Percentiles rank a stretch among this genome's conserved stretches.
Conservation (phyloP, 352 stramenopile genomes). For the Globisporangium parvum region DNA sequence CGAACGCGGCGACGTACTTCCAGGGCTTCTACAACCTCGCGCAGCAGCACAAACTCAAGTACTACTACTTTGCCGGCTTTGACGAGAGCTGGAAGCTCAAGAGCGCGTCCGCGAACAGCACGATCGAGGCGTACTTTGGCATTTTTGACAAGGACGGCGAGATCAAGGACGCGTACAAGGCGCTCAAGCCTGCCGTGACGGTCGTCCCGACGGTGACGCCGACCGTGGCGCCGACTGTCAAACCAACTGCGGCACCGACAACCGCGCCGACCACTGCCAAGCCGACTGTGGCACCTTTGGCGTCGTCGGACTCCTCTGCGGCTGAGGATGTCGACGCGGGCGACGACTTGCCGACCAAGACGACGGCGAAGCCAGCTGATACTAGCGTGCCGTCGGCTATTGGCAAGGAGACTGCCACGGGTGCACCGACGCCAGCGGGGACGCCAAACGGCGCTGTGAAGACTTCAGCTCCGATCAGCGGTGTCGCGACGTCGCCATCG, state of each 20-base stretch:
- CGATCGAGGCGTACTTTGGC: conserved; percentile 67
- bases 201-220: background rate
- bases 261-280: background rate
- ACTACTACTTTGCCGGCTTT: conserved; percentile 71
- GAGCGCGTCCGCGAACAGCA: conserved; percentile 37
- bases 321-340: background rate
- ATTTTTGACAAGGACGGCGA: conserved; percentile 38
- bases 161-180: conserved; percentile 40
- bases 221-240: background rate
- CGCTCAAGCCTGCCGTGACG: conserved; percentile 11
- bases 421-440: background rate
- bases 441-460: background rate
- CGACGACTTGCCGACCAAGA: background rate
- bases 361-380: background rate
- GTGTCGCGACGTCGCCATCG: background rate
- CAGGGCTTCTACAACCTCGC: conserved; percentile 45
- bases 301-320: background rate
- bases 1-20: conserved; percentile 53
- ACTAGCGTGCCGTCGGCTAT: background rate
- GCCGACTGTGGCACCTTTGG: background rate
- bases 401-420: background rate
- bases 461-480: background rate
- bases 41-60: conserved; percentile 28
- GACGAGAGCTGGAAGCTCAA: conserved; percentile 57
- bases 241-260: background rate